phyloP scores from a whole-genome alignment of 2,329 filamentous ascomycete genomes.

The Orbilia oligospora region DNA sequence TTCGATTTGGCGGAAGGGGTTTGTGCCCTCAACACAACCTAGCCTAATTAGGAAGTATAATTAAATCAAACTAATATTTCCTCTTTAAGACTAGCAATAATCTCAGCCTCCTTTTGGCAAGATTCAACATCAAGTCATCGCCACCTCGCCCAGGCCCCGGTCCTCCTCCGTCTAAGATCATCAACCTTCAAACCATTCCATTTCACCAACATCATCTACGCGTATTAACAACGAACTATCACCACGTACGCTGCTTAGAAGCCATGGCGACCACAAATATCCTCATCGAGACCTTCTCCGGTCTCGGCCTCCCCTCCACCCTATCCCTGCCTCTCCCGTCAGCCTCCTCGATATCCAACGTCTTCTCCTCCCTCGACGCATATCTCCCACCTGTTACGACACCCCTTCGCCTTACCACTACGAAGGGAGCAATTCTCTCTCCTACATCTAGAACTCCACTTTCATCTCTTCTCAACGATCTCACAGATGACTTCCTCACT shows the following conservation, averaged over 20 bases:
- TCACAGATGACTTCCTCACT: conserved; percentile 82
- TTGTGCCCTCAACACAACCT: conserved; percentile 51
- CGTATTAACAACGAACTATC: neutral
- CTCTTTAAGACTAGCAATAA: neutral
- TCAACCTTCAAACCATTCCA: conserved; percentile 14
- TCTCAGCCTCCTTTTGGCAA: conserved; percentile 47
- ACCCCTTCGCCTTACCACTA: conserved; percentile 82
- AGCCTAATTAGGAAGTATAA: conserved; percentile 29
- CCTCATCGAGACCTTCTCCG: conserved; percentile 85
- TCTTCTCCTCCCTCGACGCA: conserved; percentile 75
- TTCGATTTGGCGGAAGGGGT: conserved; percentile 59
- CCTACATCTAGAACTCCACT: conserved; percentile 84
- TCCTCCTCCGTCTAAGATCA: conserved; percentile 9
- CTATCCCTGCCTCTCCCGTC: conserved; percentile 80
- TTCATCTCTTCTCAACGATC: conserved; percentile 70
- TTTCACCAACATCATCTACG: conserved; percentile 6
- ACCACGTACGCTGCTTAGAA: neutral
- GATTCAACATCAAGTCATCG: conserved; percentile 42
- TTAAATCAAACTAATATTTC: conserved; percentile 29
- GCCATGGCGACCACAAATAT: conserved; percentile 67
- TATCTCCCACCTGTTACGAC: conserved; percentile 69
- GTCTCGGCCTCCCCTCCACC: conserved; percentile 85
- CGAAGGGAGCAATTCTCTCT: conserved; percentile 79
- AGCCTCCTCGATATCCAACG: conserved; percentile 76
- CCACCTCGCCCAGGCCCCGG: conserved; percentile 30